Percentiles rank a stretch among this genome's conserved stretches.
Conservation (phyloP, 2,329 filamentous ascomycete species). For the Xylaria digitata region DNA sequence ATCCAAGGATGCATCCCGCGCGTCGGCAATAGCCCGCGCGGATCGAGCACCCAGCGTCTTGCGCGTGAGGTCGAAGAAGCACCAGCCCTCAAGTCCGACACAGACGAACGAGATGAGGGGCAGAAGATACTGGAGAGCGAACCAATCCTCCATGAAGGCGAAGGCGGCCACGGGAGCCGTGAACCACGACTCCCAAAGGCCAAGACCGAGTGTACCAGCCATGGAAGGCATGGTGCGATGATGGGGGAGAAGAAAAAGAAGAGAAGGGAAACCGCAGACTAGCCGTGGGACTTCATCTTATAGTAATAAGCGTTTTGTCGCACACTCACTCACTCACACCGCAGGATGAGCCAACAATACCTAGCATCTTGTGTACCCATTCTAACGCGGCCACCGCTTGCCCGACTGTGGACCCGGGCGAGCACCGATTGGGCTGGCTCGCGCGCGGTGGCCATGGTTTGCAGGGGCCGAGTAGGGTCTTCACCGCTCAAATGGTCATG, state of each 20-base stretch:
- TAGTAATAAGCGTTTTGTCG: constrained; percentile 2
- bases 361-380: no score
- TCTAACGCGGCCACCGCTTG: constrained; percentile 26
- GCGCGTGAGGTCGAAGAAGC: constrained; percentile 42
- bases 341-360: no score
- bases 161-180: constrained; percentile 29
- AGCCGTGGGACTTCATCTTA: constrained; percentile 18
- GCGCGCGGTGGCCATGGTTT: constrained; percentile 17
- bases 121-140: constrained; percentile 38
- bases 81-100: constrained; percentile 41
- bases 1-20: constrained; percentile 33
- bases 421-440: constrained; percentile 31
- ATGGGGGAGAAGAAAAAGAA: constrained; percentile 6
- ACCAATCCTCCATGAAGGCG: constrained; percentile 34
- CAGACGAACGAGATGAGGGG: constrained; percentile 42
- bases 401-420: constrained; percentile 32
- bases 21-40: constrained; percentile 37
- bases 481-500: constrained; percentile 31
- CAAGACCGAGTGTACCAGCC: constrained; percentile 37
- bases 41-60: constrained; percentile 39
- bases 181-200: constrained; percentile 32
- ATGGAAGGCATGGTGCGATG: constrained; percentile 38
- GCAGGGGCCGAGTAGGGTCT: constrained; percentile 21
- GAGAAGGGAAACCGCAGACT: background rate
- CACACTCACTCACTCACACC: background rate